Evolutionary conservation across 768 basidiomycete species (phyloP).

Genomic region (Lactarius pseudohatsudake): DNA sequence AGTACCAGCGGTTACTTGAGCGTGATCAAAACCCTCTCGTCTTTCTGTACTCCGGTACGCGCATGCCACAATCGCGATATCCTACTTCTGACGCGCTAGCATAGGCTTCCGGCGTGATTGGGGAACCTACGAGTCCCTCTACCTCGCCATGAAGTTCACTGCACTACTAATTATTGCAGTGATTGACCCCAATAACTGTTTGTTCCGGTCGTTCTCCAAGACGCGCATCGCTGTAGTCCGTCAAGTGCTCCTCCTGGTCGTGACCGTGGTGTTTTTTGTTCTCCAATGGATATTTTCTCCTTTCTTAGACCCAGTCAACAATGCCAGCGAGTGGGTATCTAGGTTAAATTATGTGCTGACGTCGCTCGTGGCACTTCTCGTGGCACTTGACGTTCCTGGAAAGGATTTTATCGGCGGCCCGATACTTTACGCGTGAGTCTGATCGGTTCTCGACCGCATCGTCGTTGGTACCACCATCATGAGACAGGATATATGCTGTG

Average conservation of each 20-base stretch:
- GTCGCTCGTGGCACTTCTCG: constrained; percentile 59
- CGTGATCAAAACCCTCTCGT: constrained; percentile 66
- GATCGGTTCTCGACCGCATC: not conserved
- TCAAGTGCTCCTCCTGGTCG: constrained; percentile 57
- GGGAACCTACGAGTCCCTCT: constrained; percentile 63
- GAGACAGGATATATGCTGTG: constrained; percentile 46
- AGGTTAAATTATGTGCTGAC: constrained; percentile 69
- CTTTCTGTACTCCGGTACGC: constrained; percentile 67
- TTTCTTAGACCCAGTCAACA: constrained; percentile 68
- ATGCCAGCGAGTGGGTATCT: constrained; percentile 75
- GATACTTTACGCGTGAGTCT: constrained; percentile 61
- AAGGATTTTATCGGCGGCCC: constrained; percentile 57
- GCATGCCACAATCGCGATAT: not conserved
- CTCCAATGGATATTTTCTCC: constrained; percentile 61
- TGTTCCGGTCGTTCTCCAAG: constrained; percentile 58
- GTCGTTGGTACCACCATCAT: not conserved
- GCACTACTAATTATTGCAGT: constrained; percentile 64
- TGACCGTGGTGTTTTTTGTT: constrained; percentile 59
- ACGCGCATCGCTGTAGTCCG: constrained; percentile 54
- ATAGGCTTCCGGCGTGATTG: constrained; percentile 69
- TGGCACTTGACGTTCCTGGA: constrained; percentile 58
- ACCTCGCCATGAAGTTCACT: constrained; percentile 69
- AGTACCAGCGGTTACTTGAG: constrained; percentile 65
- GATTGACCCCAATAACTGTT: constrained; percentile 69
- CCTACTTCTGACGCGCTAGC: constrained; percentile 5